Evolutionary conservation across 106 monocot genomes (phyloP).

Genomic region (Narthecium ossifragum): DNA sequence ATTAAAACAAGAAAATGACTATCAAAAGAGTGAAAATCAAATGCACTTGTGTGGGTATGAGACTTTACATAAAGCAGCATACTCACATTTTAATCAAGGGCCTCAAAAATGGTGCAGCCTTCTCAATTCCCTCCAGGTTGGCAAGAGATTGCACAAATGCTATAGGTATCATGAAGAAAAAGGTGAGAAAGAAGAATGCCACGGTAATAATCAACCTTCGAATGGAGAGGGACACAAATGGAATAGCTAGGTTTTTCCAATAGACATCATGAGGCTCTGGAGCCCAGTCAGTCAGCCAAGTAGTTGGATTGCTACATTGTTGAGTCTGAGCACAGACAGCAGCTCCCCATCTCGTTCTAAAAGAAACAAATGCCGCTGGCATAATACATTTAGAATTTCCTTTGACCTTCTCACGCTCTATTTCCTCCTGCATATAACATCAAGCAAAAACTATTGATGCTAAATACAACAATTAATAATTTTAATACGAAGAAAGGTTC

Average conservation of each 20-base stretch:
- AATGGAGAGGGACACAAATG: conserved; percentile 49
- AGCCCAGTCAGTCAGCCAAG: conserved; percentile 79
- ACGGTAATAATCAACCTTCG: conserved; percentile 47
- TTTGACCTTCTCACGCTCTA: conserved; percentile 44
- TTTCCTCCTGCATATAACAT: conserved; percentile 27
- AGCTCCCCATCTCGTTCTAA: conserved; percentile 62
- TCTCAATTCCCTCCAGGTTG: conserved; percentile 64
- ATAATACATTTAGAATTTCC: conserved; percentile 41
- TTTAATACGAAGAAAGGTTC: too few species aligned
- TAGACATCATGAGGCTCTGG: conserved; percentile 81
- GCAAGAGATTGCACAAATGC: conserved; percentile 70
- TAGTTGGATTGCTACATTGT: conserved; percentile 63
- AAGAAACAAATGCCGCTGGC: conserved; percentile 81
- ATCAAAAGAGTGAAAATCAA: too few species aligned
- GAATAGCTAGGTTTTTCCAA: conserved; percentile 68
- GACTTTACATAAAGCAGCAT: neutral
- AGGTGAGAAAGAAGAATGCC: conserved; percentile 72
- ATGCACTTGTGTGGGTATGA: too few species aligned
- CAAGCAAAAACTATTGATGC: neutral
- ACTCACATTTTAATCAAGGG: conserved; percentile 57
- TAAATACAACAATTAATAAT: too few species aligned
- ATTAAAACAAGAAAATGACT: too few species aligned
- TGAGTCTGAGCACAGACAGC: conserved; percentile 86
- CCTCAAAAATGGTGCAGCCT: conserved; percentile 54
- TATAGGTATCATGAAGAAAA: conserved; percentile 81